Base-by-base conservation (phyloP, 1,284 basidiomycete genomes). In the Mycena sp. region DNA sequence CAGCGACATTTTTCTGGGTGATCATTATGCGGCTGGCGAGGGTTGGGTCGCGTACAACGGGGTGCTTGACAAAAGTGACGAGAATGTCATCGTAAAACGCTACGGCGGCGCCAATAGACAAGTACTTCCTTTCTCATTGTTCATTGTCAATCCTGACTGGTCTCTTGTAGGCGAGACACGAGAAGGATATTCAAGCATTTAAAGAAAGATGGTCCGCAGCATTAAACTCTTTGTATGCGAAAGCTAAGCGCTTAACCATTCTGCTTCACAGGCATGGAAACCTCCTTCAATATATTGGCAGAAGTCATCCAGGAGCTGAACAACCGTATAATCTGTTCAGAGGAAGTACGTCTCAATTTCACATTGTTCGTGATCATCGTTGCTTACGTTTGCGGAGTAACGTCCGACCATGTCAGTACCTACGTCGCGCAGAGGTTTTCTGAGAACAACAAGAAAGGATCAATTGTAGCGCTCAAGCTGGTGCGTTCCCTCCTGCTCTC, bases 191-290 rank as follows among this genome's bases (percentile, higher is more conserved):
- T 30, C 44, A 35, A 23, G 54, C 53, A 19, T 62, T 62, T 32
- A 62, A 62, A 21, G 19, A 38, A 32, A 25, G 40, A 38, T 62
- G 60, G 60, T 62, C n/a, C n/a, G n/a, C n/a, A n/a, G 17, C 2
- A 28, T 40, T 40, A 9, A 14, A 9, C 7, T 43, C 21, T 10
- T 23, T 43, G n/a, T 23, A 9, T 43, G 40, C n/a, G 21, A 43
- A 35, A 14, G 14, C 32, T 35, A 14, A 35, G n/a, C n/a, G n/a
- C n/a, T n/a, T n/a, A n/a, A n/a, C n/a, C 14, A 35, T n/a, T 38
- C 16, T 48, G n/a, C n/a, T n/a, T n/a, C n/a, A n/a, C 29, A 62
- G 60, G 60, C 52, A 62, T 16, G 10, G 37, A 14, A 62, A 62
- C 35, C 52, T 62, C 14, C 46, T 57, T 17, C 60, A 62, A 35